Conservation (phyloP, 441 rosid genomes). For the Aquilaria agallochum region DNA sequence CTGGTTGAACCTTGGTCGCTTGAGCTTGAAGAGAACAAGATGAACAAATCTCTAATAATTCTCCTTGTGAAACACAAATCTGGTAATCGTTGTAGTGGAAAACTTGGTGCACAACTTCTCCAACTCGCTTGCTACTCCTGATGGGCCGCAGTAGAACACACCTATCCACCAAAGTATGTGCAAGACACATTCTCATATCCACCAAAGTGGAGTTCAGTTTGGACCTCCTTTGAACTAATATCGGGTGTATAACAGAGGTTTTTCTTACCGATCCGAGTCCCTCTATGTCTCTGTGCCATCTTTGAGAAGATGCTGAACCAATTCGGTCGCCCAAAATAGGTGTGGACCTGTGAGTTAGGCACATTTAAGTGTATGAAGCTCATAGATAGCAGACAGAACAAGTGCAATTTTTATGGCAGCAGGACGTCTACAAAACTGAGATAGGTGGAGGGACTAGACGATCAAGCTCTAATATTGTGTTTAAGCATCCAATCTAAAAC, state of each 20-base stretch:
- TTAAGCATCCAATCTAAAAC: too few species aligned
- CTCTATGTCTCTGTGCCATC: conserved; percentile 34
- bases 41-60: conserved; percentile 18
- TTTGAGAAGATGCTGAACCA: conserved; percentile 46
- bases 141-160: conserved; percentile 53
- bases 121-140: conserved; percentile 38
- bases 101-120: conserved; percentile 44
- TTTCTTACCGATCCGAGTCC: conserved; percentile 43
- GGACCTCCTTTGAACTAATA: not conserved
- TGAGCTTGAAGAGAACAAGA: too few species aligned
- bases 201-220: too few species aligned
- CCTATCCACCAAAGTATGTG: conserved; percentile 21
- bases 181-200: not conserved
- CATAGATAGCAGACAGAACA: too few species aligned
- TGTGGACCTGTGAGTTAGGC: conserved; percentile 28
- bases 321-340: conserved; percentile 48
- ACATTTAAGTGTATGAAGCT: too few species aligned
- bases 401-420: too few species aligned
- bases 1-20: too few species aligned
- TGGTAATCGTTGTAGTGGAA: conserved; percentile 40
- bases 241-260: not conserved
- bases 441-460: too few species aligned
- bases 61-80: conserved; percentile 60
- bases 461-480: too few species aligned
- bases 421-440: too few species aligned